Percentiles rank a stretch among this genome's conserved stretches.
These are phyloP conservation scores for Perilla frutescens DNA, from an alignment of 257 asterid species.

Conservation along the genomic window DNA sequence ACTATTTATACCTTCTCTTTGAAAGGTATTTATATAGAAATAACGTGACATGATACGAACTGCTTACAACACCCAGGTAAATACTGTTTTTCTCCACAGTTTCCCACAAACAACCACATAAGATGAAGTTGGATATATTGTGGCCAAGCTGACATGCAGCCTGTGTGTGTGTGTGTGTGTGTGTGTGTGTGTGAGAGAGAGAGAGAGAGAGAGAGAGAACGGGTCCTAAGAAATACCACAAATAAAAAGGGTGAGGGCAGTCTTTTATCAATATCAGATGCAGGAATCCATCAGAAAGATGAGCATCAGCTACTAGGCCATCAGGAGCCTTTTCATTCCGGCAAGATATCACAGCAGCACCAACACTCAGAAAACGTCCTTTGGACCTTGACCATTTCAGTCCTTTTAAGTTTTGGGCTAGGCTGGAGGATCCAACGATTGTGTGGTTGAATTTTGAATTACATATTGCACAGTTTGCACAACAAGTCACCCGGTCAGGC, in stretches of 20 bases:
- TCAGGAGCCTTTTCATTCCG: conserved; percentile 94
- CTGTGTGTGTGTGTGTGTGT: background rate
- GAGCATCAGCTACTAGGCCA: conserved; percentile 97
- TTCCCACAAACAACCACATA: conserved; percentile 1
- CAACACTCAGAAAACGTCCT: conserved; percentile 84
- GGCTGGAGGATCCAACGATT: conserved; percentile 37
- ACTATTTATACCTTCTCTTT: background rate
- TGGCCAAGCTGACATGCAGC: background rate
- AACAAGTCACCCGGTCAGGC: conserved; percentile 57
- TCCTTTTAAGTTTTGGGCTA: conserved; percentile 47
- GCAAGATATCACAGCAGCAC: conserved; percentile 96
- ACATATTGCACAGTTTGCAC: conserved; percentile 79
- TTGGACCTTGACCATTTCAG: conserved; percentile 72
- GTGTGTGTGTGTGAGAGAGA: background rate
- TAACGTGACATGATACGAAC: too few relatives aligned
- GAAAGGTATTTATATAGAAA: background rate
- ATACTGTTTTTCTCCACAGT: background rate
- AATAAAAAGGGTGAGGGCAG: conserved; percentile 83
- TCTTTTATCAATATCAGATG: conserved; percentile 84
- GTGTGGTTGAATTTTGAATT: conserved; percentile 46
- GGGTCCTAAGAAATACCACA: conserved; percentile 53
- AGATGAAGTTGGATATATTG: background rate
- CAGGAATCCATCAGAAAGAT: conserved; percentile 92
- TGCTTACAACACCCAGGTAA: background rate
- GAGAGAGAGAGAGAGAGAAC: conserved; percentile 30